phyloP scores from a whole-genome alignment of 1,139 yeast genomes.

The Lizanozyma gosingica region DNA sequence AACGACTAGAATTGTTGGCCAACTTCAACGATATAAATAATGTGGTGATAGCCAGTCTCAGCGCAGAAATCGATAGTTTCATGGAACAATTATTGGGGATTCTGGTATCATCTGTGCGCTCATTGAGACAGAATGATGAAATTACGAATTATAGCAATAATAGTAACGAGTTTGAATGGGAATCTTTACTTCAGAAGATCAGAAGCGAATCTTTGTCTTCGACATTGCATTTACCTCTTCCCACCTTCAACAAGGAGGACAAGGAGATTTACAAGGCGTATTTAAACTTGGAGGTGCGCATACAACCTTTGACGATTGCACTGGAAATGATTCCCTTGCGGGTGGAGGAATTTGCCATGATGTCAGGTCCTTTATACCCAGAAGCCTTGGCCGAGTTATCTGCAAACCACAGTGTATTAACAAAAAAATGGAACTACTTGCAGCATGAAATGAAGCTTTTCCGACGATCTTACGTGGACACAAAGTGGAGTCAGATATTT shows the following conservation, averaged over 20 bases:
- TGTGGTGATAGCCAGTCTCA: not conserved
- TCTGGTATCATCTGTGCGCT: not conserved
- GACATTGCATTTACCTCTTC: not conserved
- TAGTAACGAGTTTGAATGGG: not conserved
- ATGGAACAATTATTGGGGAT: not conserved
- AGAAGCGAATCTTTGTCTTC: not conserved
- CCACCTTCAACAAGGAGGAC: not conserved
- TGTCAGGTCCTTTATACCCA: conserved; percentile 1
- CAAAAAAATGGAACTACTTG: not conserved
- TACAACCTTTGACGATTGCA: conserved; percentile 26
- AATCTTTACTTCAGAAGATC: not conserved
- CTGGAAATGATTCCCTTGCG: conserved; percentile 20
- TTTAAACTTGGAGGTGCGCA: conserved; percentile 16
- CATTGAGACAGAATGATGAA: not conserved
- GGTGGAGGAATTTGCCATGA: conserved; percentile 19
- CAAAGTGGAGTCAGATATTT: not conserved
- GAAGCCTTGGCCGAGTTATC: not conserved
- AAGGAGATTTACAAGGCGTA: conserved; percentile 6
- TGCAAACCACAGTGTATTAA: not conserved
- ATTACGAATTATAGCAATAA: too few species aligned
- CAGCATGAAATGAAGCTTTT: not conserved
- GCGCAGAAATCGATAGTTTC: not conserved
- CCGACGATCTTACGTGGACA: not conserved
- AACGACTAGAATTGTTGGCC: not conserved
- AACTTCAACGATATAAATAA: not conserved